Base-by-base conservation (phyloP, 768 basidiomycete species). In the Podaxis sp. region DNA sequence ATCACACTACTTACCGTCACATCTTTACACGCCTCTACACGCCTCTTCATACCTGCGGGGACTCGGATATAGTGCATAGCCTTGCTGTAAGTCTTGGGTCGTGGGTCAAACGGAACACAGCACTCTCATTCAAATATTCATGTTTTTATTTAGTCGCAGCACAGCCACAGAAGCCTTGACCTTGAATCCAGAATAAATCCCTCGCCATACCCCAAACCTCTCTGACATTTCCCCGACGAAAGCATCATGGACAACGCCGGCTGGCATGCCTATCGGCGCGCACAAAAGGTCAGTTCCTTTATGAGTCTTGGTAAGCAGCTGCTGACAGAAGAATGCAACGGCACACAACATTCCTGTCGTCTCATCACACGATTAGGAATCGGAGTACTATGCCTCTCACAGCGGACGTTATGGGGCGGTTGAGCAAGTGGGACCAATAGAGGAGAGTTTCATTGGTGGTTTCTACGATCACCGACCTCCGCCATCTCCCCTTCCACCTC, bases 201-300 rank as follows among this genome's bases (percentile, higher is more conserved):
- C 53, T 44, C 50, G 57, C 36, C 57, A 41, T 37, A 12, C 22
- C 8, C 4, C 52, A 38, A 49, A 38, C 40, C 7, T n/a, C 10
- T 50, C 17, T 40, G 4, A 36, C 37, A 22, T 37, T 41, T 30
- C 24, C 26, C 40, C 53, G 54, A 53, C 58, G 54, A 50, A 13
- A 24, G 48, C 52, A 58, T 20, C 51, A 92, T 93, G 90, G 92
- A 93, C 71, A 86, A 82, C 62, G 76, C 86, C 58, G 93, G 92
- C 61, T 93, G 91, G 91, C 83, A 83, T 67, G 90, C 90, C 38
- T 79, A 80, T 15, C 82, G 85, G 57, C 82, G 82, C 65, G 92
- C 87, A 2, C 76, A 82, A 56, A 82, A 82, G 76, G 87, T 82
- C 66, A 63, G 77, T 28, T 52, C 36, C 54, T 52, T 67, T 28